Percentiles rank a stretch among this genome's conserved stretches.
Conservation (phyloP, 2,329 filamentous ascomycete genomes). For the Cadophora gregata region DNA sequence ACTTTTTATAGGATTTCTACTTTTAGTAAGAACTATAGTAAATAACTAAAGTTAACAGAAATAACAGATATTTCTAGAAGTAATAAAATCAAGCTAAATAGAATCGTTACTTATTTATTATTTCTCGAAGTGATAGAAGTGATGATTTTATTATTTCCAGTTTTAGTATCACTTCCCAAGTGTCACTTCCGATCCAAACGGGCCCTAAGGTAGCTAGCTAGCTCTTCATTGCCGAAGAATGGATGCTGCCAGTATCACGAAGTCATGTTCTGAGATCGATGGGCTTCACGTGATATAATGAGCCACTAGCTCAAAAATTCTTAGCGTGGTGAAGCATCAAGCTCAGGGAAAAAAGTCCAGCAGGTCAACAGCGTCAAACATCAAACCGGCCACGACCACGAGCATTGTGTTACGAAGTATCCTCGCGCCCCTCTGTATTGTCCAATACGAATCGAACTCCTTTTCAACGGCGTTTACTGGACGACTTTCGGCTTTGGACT, state of each 20-base stretch:
- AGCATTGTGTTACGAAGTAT: background rate
- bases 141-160: no score
- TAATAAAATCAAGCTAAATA: no score
- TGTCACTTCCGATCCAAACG: no score
- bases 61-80: no score
- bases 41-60: no score
- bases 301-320: constrained; percentile 16
- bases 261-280: background rate
- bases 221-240: no score
- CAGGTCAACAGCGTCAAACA: background rate
- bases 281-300: background rate
- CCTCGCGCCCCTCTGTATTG: background rate
- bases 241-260: background rate
- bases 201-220: no score
- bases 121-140: no score
- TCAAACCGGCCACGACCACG: background rate
- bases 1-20: no score
- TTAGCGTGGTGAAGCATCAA: constrained; percentile 1
- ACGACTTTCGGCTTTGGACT: background rate
- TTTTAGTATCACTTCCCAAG: no score
- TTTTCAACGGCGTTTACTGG: background rate
- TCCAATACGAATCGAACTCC: background rate
- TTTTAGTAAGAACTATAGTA: no score
- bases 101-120: no score
- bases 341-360: constrained; percentile 1